phyloP scores from a whole-genome alignment of 2,329 filamentous ascomycete species.

The Geosmithia flava region DNA sequence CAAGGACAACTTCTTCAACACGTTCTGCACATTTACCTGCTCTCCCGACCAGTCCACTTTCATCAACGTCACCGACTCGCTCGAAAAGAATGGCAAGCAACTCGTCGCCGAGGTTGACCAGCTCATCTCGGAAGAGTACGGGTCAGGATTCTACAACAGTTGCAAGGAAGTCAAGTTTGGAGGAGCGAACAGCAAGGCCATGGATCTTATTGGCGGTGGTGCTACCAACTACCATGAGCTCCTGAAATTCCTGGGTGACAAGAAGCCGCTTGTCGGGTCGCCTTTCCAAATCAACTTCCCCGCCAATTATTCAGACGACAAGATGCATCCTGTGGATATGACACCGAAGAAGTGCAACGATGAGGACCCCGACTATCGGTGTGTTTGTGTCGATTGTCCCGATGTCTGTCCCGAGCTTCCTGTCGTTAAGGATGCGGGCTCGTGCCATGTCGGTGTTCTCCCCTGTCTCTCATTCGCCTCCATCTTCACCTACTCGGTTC shows the following conservation, averaged over 20 bases:
- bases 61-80: slow-evolving; percentile 75
- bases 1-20: slow-evolving; percentile 96
- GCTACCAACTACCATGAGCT: slow-evolving; percentile 83
- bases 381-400: slow-evolving; percentile 88
- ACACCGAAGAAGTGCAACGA: slow-evolving; percentile 81
- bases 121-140: slow-evolving; percentile 73
- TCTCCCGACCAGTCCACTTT: slow-evolving; percentile 95
- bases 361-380: slow-evolving; percentile 72
- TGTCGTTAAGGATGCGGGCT: slow-evolving; percentile 53
- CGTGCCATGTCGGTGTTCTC: slow-evolving; percentile 76
- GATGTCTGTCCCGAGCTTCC: slow-evolving; percentile 75
- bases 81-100: slow-evolving; percentile 42
- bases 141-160: slow-evolving; percentile 83
- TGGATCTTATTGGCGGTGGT: slow-evolving; percentile 91
- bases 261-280: slow-evolving; percentile 72
- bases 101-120: slow-evolving; percentile 88
- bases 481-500: slow-evolving; percentile 70
- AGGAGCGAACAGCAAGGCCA: slow-evolving; percentile 82
- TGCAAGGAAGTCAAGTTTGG: slow-evolving; percentile 99
- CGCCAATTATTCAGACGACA: slow-evolving; percentile 43
- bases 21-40: slow-evolving; percentile 97
- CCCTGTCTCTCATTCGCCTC: slow-evolving; percentile 91
- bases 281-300: slow-evolving; percentile 98
- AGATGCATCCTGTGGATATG: slow-evolving; percentile 63
- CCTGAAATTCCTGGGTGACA: slow-evolving; percentile 84